phyloP scores from a whole-genome alignment of 1,284 basidiomycete genomes.

The Pulveroboletus sp. region DNA sequence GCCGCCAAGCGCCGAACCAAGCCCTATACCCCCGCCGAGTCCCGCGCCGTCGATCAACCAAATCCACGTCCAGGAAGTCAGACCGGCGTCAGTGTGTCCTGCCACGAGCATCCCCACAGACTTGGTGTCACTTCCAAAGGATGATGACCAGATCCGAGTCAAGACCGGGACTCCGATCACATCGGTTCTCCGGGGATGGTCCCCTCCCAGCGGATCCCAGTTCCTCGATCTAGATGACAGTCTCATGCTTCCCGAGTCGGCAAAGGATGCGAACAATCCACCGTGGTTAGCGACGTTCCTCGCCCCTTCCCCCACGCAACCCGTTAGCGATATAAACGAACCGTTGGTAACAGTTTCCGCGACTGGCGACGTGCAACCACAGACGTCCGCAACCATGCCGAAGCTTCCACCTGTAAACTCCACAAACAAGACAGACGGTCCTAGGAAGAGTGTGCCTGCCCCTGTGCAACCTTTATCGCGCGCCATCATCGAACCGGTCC shows the following conservation, averaged over 20 bases:
- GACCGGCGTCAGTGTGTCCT: not conserved
- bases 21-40: not conserved
- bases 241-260: constrained; percentile 13
- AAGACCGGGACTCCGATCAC: not conserved
- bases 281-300: constrained; percentile 13
- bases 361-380: not conserved
- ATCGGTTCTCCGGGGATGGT: constrained; percentile 27
- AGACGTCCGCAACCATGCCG: not conserved
- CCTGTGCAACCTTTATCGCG: not conserved
- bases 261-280: not conserved
- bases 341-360: not conserved
- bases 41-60: constrained; percentile 3
- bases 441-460: not conserved
- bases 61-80: not conserved
- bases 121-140: not conserved
- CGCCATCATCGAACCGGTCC: constrained; percentile 4
- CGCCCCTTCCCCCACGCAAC: not conserved
- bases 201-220: constrained; percentile 27
- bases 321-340: not conserved
- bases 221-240: constrained; percentile 29
- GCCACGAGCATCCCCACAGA: not conserved
- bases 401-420: not conserved
- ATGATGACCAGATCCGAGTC: not conserved
- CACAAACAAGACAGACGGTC: not conserved
- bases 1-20: constrained; percentile 2